Evolutionary conservation across 305 asterid genomes (phyloP).

Genomic region (Andrographis paniculata): DNA sequence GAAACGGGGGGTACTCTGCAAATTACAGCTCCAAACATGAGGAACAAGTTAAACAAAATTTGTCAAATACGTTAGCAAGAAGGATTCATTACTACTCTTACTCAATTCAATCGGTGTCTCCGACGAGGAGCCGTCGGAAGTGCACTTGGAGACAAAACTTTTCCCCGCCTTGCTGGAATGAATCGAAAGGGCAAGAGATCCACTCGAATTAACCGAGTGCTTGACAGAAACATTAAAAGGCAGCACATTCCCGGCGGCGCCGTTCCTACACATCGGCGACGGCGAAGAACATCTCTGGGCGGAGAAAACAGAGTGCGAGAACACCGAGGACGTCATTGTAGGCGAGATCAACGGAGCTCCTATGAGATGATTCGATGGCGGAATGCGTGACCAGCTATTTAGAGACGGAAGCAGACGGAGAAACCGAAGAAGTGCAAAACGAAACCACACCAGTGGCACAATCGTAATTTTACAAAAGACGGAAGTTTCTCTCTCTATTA

Average conservation of each 20-base stretch:
- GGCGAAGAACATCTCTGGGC: slow-evolving; percentile 30
- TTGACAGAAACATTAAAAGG: slow-evolving; percentile 26
- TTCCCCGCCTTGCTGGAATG: slow-evolving; percentile 24
- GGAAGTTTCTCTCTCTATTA: too few relatives aligned
- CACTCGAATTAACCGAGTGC: slow-evolving; percentile 21
- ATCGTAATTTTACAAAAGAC: too few relatives aligned
- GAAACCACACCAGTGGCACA: too few relatives aligned
- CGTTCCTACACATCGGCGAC: slow-evolving; percentile 23
- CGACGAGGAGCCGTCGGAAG: slow-evolving; percentile 23
- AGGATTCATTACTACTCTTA: slow-evolving; percentile 19
- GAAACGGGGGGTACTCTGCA: slow-evolving; percentile 56
- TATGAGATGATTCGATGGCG: too few relatives aligned
- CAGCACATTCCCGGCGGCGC: slow-evolving; percentile 18
- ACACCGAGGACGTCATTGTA: slow-evolving; percentile 59
- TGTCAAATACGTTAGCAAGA: too few relatives aligned
- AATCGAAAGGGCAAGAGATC: slow-evolving; percentile 33
- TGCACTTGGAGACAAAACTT: slow-evolving; percentile 28
- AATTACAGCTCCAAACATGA: background rate
- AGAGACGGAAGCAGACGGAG: background rate
- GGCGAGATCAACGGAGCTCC: slow-evolving; percentile 15
- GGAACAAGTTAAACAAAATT: background rate
- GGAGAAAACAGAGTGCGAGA: slow-evolving; percentile 46
- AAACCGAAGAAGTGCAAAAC: background rate
- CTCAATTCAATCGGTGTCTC: slow-evolving; percentile 75
- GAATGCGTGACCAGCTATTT: background rate